phyloP scores from a whole-genome alignment of 1,139 yeast species.

The Saccharomyces hybrid region DNA sequence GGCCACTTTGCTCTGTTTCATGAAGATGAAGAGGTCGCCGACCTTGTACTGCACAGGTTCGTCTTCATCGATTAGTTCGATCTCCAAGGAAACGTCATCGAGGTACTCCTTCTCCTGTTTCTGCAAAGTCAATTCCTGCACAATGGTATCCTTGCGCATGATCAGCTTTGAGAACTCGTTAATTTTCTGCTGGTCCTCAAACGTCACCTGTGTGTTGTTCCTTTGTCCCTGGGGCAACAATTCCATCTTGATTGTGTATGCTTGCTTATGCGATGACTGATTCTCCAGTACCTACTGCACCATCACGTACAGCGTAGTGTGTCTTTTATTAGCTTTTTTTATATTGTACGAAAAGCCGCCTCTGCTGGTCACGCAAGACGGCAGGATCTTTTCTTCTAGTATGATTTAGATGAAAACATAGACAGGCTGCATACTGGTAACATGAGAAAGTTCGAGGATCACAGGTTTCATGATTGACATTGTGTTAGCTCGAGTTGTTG shows the following conservation, averaged over 20 bases:
- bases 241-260: conserved; percentile 32
- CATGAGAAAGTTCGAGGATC: background rate
- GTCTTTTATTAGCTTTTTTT: background rate
- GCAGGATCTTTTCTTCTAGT: background rate
- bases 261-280: no score
- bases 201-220: conserved; percentile 69
- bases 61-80: conserved; percentile 73
- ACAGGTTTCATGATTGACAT: background rate
- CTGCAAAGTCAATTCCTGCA: conserved; percentile 42
- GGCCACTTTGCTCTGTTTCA: conserved; percentile 59
- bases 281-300: background rate
- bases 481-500: background rate
- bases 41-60: conserved; percentile 54
- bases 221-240: conserved; percentile 58
- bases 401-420: background rate
- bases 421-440: background rate
- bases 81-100: conserved; percentile 77
- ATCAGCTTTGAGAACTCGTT: conserved; percentile 82
- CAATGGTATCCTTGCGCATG: conserved; percentile 52
- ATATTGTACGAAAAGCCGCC: background rate
- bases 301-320: background rate
- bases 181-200: conserved; percentile 85
- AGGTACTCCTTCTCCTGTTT: conserved; percentile 76
- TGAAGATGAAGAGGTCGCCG: conserved; percentile 67
- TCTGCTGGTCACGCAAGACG: background rate